Evolutionary conservation across 306 rosid species (phyloP), one percentile per base, ranked within the genome.

Genomic region (Vigna unguiculata): DNA sequence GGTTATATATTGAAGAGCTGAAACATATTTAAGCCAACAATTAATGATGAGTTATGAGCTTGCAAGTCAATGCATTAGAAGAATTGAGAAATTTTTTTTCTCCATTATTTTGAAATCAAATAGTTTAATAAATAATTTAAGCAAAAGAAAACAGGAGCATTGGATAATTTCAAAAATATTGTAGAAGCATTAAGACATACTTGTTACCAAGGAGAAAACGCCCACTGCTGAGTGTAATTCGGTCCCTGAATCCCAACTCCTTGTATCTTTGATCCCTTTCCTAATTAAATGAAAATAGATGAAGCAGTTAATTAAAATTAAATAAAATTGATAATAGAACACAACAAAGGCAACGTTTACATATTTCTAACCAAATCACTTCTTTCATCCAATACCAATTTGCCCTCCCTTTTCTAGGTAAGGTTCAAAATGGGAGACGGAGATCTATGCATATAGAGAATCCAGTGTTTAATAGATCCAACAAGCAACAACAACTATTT

Each of bases 181-280:
- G 75, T 54, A 78, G 66, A 66, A 76, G 36, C 86, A 70, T 93
- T 91, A 93, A 32, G 76, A 36, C 93, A 65, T 95, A 95, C 99
- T 92, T 95, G 93, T 95, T 95, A 34, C 99, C 97, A 2, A 95
- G 96, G 85, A 95, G 99, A 92, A 92, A 95, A 36, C 97, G 96
- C 49, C 99, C 99, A 69, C 99, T 95, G 91, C 99, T 95, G 66
- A 95, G 98, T 2, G 99, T 95, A 89, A 95, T 92, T 91, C 97
- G 84, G 83, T 95, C 99, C 85, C 99, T 87, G 89, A 95, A 85
- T 58, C 98, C 99, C 87, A 95, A 81, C 74, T 95, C 99, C 83
- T 91, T 95, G 91, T 92, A 92, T 85, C 99, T 89, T 83, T 92
- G 99, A 88, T 95, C 99, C 87, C 87, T 91, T 91, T 95, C 99